Percentiles rank a stretch among this genome's conserved stretches.
Evolutionary conservation across 75 land plant genomes (phyloP).

Genomic region (Cupressus sempervirens): DNA sequence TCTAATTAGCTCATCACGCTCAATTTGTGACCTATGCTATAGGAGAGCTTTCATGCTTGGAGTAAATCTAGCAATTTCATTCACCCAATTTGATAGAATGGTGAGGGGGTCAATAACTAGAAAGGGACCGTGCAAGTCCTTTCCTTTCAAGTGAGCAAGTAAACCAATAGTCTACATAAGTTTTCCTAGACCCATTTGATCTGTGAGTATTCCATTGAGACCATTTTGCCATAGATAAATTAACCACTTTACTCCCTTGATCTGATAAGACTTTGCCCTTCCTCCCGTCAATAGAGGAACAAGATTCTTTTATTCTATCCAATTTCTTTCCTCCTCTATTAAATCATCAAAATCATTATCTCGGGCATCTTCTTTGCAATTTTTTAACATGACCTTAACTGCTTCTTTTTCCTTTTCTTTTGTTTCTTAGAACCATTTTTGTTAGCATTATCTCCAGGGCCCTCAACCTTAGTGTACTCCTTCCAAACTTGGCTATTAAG

Average conservation of each 20-base stretch:
- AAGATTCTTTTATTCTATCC: too few relatives aligned
- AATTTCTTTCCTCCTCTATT: too few relatives aligned
- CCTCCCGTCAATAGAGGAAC: too few relatives aligned
- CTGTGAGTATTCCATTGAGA: conserved; percentile 92
- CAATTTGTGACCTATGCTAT: conserved; percentile 77
- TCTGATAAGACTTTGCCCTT: too few relatives aligned
- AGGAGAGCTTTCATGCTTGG: conserved; percentile 75
- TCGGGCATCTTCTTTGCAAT: conserved; percentile 35
- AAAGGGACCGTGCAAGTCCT: conserved; percentile 81
- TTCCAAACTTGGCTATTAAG: too few relatives aligned
- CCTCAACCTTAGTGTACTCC: too few relatives aligned
- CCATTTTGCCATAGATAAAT: conserved; percentile 97
- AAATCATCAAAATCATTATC: too few relatives aligned
- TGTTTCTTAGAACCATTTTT: too few relatives aligned
- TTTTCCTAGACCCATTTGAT: conserved; percentile 99
- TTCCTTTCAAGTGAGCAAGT: conserved; percentile 87
- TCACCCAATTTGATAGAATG: conserved; percentile 89
- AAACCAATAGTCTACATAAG: conserved; percentile 90
- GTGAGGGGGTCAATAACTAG: conserved; percentile 80
- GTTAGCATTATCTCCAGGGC: too few relatives aligned
- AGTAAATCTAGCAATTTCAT: too few relatives aligned
- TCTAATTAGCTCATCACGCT: conserved; percentile 47
- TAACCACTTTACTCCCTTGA: conserved; percentile 96
- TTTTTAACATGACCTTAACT: conserved; percentile 62
- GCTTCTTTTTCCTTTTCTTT: conserved; percentile 66